Evolutionary conservation across 176 grass and related monocot genomes (phyloP).

Genomic region (Eleusine indica): DNA sequence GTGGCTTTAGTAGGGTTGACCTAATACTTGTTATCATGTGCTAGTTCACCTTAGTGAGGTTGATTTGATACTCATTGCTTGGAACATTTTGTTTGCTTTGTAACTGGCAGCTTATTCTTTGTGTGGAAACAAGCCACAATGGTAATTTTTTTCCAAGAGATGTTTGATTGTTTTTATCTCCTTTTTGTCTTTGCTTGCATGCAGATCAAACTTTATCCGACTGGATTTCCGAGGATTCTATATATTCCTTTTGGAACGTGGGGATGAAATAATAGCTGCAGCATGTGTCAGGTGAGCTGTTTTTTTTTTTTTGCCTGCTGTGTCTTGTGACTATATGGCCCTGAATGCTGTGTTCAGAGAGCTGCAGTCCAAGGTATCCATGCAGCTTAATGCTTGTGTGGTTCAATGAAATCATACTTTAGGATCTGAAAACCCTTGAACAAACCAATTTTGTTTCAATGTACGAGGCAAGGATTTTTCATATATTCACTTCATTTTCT

Average conservation of each 20-base stretch:
- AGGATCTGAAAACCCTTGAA: slow-evolving; percentile 9
- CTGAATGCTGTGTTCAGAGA: slow-evolving; percentile 18
- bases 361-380: slow-evolving; percentile 13
- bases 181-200: slow-evolving; percentile 18
- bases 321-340: slow-evolving; percentile 1
- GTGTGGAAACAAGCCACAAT: not conserved
- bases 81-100: slow-evolving; percentile 11
- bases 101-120: slow-evolving; percentile 18
- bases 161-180: slow-evolving; percentile 32
- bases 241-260: slow-evolving; percentile 80
- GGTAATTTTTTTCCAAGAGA: not conserved
- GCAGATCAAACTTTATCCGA: slow-evolving; percentile 90
- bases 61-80: slow-evolving; percentile 33
- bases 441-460: not conserved
- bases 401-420: not conserved
- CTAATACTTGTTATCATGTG: not conserved
- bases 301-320: slow-evolving; percentile 31
- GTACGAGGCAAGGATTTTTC: slow-evolving; percentile 1
- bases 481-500: not conserved
- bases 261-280: slow-evolving; percentile 93
- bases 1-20: slow-evolving; percentile 21
- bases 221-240: slow-evolving; percentile 91
- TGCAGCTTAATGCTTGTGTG: not conserved
- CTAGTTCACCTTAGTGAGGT: slow-evolving; percentile 14
- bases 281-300: slow-evolving; percentile 80